Conservation (phyloP, 306 rosid genomes). For the Dalbergia oliveri region DNA sequence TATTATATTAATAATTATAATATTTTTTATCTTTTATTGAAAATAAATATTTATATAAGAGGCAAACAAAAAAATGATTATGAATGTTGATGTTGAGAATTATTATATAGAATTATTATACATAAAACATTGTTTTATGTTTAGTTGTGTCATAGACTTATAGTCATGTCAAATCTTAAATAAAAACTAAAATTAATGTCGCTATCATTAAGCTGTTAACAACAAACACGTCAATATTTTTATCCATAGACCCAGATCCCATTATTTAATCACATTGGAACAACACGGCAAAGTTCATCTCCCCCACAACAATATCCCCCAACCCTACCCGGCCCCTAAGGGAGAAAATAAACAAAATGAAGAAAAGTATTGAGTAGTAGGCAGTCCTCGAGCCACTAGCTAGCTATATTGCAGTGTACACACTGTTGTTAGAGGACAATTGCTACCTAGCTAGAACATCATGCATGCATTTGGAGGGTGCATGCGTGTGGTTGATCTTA, state of each 20-base stretch:
- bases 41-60: too few species aligned
- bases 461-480: slow-evolving; percentile 50
- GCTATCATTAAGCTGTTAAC: slow-evolving; percentile 26
- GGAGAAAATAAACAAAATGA: not conserved
- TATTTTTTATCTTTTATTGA: too few species aligned
- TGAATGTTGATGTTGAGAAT: too few species aligned
- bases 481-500: slow-evolving; percentile 39
- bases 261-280: slow-evolving; percentile 11
- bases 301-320: slow-evolving; percentile 16
- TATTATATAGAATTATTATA: too few species aligned
- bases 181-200: slow-evolving; percentile 13
- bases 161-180: not conserved
- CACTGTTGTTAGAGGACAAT: slow-evolving; percentile 31
- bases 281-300: slow-evolving; percentile 40
- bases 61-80: too few species aligned
- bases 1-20: too few species aligned
- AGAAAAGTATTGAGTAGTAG: slow-evolving; percentile 23
- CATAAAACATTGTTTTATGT: not conserved
- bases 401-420: not conserved
- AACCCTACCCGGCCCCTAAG: not conserved
- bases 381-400: slow-evolving; percentile 7
- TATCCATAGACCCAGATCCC: slow-evolving; percentile 26
- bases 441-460: slow-evolving; percentile 5
- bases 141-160: not conserved
- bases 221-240: slow-evolving; percentile 26